Percentiles rank a stretch among this genome's conserved stretches.
phyloP scores from a whole-genome alignment of 2,329 filamentous ascomycete species.

The Monilinia vaccinii-corymbosi region DNA sequence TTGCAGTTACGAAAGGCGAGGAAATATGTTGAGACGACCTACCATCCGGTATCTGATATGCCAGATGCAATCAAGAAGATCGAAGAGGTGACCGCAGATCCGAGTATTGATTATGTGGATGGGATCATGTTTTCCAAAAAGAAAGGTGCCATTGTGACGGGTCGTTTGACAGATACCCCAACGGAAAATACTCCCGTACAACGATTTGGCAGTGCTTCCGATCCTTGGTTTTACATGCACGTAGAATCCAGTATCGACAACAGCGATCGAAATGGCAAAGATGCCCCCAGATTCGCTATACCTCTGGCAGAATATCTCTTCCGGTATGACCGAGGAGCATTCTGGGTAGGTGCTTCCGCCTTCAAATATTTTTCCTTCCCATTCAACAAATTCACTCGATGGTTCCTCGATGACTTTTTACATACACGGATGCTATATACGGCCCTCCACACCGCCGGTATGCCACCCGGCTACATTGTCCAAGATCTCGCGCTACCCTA shows the following conservation, averaged over 20 bases:
- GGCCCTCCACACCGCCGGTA: conserved; percentile 49
- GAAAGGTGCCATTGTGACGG: conserved; percentile 45
- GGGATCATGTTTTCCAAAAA: conserved; percentile 43
- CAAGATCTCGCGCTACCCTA: conserved; percentile 55
- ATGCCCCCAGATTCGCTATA: conserved; percentile 31
- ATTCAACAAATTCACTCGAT: conserved; percentile 50
- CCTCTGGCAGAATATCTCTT: conserved; percentile 47
- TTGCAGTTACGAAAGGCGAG: conserved; percentile 45
- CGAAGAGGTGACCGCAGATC: conserved; percentile 27
- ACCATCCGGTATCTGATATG: conserved; percentile 37
- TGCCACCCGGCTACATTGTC: conserved; percentile 47
- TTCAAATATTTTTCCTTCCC: conserved; percentile 53
- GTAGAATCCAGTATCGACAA: conserved; percentile 34
- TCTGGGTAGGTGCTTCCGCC: conserved; percentile 53
- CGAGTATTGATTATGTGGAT: conserved; percentile 49
- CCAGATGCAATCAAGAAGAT: conserved; percentile 37
- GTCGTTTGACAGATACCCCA: conserved; percentile 36
- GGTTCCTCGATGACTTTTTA: conserved; percentile 50
- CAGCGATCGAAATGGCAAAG: neutral
- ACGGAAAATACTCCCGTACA: conserved; percentile 23
- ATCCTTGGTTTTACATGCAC: conserved; percentile 60
- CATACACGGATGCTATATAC: conserved; percentile 54
- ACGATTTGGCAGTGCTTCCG: conserved; percentile 42
- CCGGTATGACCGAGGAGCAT: conserved; percentile 54
- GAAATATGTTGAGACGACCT: conserved; percentile 46